Percentiles rank a stretch among this genome's conserved stretches.
These are phyloP conservation scores for Candolleomyces aberdarensis DNA, from an alignment of 768 basidiomycete genomes.

Conservation along the genomic window DNA sequence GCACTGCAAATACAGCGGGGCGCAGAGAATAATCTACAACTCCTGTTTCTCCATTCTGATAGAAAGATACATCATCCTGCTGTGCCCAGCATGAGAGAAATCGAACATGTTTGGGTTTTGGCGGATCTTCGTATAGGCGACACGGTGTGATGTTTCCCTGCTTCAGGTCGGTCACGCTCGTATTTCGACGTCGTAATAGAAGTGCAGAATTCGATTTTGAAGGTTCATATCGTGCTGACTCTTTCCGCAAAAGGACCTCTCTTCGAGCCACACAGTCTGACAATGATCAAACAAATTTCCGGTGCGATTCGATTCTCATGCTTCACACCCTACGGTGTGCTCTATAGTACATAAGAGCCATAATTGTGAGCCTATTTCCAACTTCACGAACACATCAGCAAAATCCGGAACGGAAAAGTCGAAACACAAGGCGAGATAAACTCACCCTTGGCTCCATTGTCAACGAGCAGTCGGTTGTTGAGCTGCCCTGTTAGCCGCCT, in stretches of 20 bases:
- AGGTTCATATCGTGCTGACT: conserved; percentile 63
- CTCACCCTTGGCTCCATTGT: no score
- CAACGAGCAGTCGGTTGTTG: conserved; percentile 63
- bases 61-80: conserved; percentile 64
- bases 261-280: no score
- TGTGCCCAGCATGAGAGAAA: conserved; percentile 67
- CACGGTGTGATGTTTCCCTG: conserved; percentile 75
- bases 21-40: conserved; percentile 77
- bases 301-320: no score
- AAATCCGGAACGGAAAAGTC: no score
- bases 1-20: conserved; percentile 72
- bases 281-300: no score
- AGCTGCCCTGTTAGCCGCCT: conserved; percentile 52
- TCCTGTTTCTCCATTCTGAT: conserved; percentile 66
- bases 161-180: conserved; percentile 36
- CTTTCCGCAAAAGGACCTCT: conserved; percentile 64
- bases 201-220: conserved; percentile 73
- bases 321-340: no score
- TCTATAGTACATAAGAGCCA: no score
- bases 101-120: conserved; percentile 75
- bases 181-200: conserved; percentile 1
- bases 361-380: no score
- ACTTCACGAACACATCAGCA: no score
- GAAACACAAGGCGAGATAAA: no score
- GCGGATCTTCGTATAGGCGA: conserved; percentile 70